A percentile compares a stretch with the other conserved stretches of the same genome.
Evolutionary conservation across 176 grass and related monocot species (phyloP).

Genomic region (Thinopyrum elongatum): DNA sequence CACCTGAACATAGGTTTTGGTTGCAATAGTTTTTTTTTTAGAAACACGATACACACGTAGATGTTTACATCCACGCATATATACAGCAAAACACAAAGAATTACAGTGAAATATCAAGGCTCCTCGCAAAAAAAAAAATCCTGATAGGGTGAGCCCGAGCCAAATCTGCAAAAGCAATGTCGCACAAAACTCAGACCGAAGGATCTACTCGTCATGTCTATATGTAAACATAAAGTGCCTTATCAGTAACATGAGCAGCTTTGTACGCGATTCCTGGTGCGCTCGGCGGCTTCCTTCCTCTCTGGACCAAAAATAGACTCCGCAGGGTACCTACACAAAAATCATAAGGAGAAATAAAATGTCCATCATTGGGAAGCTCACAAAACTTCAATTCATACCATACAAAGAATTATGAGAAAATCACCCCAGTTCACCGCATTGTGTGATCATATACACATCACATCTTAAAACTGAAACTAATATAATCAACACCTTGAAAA

Average conservation of each 20-base stretch:
- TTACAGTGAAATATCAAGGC: slow-evolving; percentile 66
- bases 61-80: too few species aligned
- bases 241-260: slow-evolving; percentile 51
- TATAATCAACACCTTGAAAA: not conserved
- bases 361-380: not conserved
- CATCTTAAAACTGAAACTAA: not conserved
- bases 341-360: slow-evolving; percentile 9
- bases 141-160: slow-evolving; percentile 68
- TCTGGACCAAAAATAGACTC: slow-evolving; percentile 62
- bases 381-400: too few species aligned
- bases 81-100: slow-evolving; percentile 72
- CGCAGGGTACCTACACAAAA: slow-evolving; percentile 50
- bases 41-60: too few species aligned
- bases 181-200: not conserved
- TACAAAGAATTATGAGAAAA: not conserved
- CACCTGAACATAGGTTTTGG: too few species aligned
- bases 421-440: not conserved
- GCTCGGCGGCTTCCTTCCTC: slow-evolving; percentile 72
- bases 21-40: too few species aligned
- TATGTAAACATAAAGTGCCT: not conserved
- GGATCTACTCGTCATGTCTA: not conserved
- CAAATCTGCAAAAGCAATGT: slow-evolving; percentile 59
- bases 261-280: slow-evolving; percentile 71
- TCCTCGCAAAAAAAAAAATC: too few species aligned
- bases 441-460: not conserved